phyloP scores from a whole-genome alignment of 2,329 filamentous ascomycete genomes.

The Verticillium longisporum region DNA sequence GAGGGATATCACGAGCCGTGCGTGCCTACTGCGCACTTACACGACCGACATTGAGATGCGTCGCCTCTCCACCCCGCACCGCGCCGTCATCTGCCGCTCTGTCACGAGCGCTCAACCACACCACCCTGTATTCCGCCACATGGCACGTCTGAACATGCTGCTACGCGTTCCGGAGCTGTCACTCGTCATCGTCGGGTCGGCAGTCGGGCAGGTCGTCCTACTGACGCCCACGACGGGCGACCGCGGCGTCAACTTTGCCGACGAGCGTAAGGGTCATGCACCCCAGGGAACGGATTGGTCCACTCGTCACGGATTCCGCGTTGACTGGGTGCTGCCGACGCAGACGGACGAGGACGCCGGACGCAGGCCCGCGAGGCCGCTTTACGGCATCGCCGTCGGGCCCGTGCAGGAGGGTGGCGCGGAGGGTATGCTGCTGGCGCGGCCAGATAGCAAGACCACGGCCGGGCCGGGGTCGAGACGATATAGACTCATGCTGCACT shows the following conservation, averaged over 20 bases:
- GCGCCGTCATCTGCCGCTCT: conserved; percentile 22
- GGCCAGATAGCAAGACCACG: conserved; percentile 3
- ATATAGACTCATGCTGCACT: conserved; percentile 67
- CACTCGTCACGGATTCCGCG: conserved; percentile 38
- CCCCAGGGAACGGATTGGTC: conserved; percentile 7
- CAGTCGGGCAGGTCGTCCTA: conserved; percentile 59
- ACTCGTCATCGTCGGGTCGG: conserved; percentile 60
- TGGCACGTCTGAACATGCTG: conserved; percentile 47
- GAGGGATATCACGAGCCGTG: conserved; percentile 12
- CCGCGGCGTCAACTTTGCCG: conserved; percentile 6
- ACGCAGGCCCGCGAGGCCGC: conserved; percentile 37
- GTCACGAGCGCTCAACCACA: conserved; percentile 18
- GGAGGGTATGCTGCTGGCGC: conserved; percentile 13
- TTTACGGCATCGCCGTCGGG: conserved; percentile 63
- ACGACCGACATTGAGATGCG: conserved; percentile 41
- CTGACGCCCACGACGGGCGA: conserved; percentile 43
- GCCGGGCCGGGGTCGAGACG: conserved; percentile 29
- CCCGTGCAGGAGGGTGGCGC: conserved; percentile 47
- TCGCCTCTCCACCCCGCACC: conserved; percentile 12
- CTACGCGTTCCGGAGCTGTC: conserved; percentile 61
- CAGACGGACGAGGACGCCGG: conserved; percentile 35
- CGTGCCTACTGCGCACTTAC: conserved; percentile 40
- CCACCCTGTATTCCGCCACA: conserved; percentile 10
- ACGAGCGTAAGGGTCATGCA: conserved; percentile 5
- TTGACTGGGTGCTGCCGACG: conserved; percentile 46